Percentiles rank a stretch among this genome's conserved stretches.
Evolutionary conservation across 495 filamentous ascomycete genomes (phyloP).

Genomic region (Aspergillus hancockii): DNA sequence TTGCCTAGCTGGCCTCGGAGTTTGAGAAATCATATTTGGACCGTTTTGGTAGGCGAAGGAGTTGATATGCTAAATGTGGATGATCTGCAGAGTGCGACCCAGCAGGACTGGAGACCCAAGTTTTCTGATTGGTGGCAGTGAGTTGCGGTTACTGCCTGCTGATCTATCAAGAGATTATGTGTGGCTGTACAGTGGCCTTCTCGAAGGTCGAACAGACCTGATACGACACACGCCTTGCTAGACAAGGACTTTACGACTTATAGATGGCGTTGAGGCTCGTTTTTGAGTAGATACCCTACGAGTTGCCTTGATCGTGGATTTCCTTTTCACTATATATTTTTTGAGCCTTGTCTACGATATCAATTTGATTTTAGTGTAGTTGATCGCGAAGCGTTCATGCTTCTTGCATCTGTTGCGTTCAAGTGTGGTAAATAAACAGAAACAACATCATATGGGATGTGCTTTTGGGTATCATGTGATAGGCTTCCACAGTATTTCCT

Average conservation of each 20-base stretch:
- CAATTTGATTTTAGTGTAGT: neutral
- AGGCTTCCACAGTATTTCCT: neutral
- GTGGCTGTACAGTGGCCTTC: neutral
- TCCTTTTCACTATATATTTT: constrained; percentile 14
- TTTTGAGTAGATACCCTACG: constrained; percentile 13
- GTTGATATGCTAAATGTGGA: constrained; percentile 80
- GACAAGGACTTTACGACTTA: neutral
- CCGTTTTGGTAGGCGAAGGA: constrained; percentile 67
- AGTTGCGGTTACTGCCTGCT: neutral
- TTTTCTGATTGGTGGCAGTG: constrained; percentile 44
- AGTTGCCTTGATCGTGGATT: constrained; percentile 2
- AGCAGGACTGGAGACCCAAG: constrained; percentile 42
- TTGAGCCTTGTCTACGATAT: neutral
- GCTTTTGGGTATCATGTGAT: constrained; percentile 13
- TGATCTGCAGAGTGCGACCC: constrained; percentile 61
- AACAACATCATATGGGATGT: neutral
- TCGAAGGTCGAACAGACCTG: neutral
- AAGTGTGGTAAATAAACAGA: neutral
- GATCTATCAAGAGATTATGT: neutral
- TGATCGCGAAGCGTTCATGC: neutral
- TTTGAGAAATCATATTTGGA: constrained; percentile 73
- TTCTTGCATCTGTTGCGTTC: neutral
- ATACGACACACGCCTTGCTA: neutral
- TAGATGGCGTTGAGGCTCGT: neutral
- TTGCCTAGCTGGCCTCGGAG: constrained; percentile 74